Evolutionary conservation across 1,284 basidiomycete genomes (phyloP).

Genomic region (Trichosporon faecale): DNA sequence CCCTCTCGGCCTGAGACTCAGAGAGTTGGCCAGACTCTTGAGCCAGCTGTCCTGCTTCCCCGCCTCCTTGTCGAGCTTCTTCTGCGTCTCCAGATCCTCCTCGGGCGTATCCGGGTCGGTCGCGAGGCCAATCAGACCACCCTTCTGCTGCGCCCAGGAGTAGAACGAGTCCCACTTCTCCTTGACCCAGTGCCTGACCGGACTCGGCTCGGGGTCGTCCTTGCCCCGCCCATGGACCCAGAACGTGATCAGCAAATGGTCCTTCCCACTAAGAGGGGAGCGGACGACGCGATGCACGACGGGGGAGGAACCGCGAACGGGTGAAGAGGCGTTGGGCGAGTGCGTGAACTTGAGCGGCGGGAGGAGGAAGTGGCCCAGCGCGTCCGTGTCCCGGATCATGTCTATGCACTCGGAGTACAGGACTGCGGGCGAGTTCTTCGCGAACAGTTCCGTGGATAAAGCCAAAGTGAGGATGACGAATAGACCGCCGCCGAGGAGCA

Average conservation of each 20-base stretch:
- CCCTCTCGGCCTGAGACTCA: neutral
- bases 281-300: constrained; percentile 41
- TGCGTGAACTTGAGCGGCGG: constrained; percentile 51
- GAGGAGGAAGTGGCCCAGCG: constrained; percentile 56
- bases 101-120: constrained; percentile 16
- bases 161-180: constrained; percentile 13
- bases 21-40: neutral
- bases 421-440: constrained; percentile 86
- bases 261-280: constrained; percentile 44
- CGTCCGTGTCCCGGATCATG: constrained; percentile 68
- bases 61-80: neutral
- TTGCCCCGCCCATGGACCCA: constrained; percentile 50
- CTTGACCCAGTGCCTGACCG: constrained; percentile 21
- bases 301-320: constrained; percentile 45
- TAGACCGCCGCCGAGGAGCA: constrained; percentile 74
- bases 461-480: constrained; percentile 79
- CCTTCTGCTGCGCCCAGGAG: constrained; percentile 8
- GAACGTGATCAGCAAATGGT: constrained; percentile 51
- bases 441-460: constrained; percentile 82
- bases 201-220: constrained; percentile 40
- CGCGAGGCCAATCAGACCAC: constrained; percentile 16
- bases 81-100: neutral
- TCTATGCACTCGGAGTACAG: constrained; percentile 83
- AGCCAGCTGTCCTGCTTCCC: constrained; percentile 7
- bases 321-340: constrained; percentile 43